A percentile compares a stretch with the other conserved stretches of the same genome.
Conservation (phyloP, 179 eudicot species). For the Spinacia oleracea region DNA sequence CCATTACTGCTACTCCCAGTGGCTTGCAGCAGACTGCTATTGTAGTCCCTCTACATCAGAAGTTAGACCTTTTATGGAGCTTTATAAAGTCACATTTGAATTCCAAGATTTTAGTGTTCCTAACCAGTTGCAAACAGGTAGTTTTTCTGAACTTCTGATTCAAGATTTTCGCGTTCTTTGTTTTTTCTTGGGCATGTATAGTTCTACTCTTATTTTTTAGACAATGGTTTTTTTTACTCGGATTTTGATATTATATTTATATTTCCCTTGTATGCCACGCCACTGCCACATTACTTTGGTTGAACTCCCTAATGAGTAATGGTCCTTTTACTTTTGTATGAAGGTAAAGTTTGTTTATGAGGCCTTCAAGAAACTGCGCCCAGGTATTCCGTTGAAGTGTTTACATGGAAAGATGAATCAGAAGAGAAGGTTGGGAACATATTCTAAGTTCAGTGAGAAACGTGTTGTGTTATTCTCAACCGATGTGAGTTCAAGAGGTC, state of each 20-base stretch:
- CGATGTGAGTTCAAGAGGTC: constrained; percentile 91
- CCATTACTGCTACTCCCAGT: constrained; percentile 72
- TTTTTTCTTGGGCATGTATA: neutral
- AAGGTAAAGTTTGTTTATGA: constrained; percentile 83
- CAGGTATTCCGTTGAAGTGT: constrained; percentile 85
- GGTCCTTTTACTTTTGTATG: constrained; percentile 4
- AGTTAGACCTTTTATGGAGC: constrained; percentile 88
- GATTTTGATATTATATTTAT: neutral
- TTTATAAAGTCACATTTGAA: constrained; percentile 79
- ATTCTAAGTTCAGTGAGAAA: constrained; percentile 71
- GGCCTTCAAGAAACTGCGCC: constrained; percentile 82
- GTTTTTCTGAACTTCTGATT: neutral
- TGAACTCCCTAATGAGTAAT: constrained; percentile 13
- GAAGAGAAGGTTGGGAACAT: constrained; percentile 69
- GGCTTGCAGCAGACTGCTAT: constrained; percentile 67
- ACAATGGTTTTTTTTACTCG: neutral
- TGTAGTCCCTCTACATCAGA: constrained; percentile 72
- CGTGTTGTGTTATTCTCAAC: constrained; percentile 73
- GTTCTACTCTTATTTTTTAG: neutral
- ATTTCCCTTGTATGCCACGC: neutral
- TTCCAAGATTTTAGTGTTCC: constrained; percentile 81
- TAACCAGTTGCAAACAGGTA: constrained; percentile 91
- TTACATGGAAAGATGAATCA: constrained; percentile 97
- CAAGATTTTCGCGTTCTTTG: constrained; percentile 4
- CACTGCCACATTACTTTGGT: neutral